Conservation (phyloP, 306 rosid species). For the Lathyrus aphaca region DNA sequence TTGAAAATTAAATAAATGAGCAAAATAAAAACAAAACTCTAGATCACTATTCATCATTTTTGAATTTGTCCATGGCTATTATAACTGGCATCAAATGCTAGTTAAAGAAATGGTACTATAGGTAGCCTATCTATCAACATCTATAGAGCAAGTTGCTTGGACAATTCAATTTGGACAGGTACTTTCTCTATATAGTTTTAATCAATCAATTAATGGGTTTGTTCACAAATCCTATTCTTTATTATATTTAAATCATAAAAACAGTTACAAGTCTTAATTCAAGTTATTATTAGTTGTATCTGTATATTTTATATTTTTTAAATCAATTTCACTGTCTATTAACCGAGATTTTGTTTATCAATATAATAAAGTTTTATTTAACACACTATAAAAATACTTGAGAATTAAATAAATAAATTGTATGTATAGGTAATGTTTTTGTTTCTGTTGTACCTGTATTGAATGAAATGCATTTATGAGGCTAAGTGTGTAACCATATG, state of each 20-base stretch:
- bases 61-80: background rate
- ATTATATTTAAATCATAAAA: background rate
- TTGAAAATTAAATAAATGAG: no score
- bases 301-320: background rate
- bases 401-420: background rate
- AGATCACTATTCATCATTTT: no score
- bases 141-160: slow-evolving; percentile 4
- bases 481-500: background rate
- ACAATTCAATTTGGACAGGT: background rate
- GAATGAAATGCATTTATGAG: background rate
- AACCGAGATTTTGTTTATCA: no score
- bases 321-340: no score
- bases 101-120: background rate
- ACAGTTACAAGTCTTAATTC: background rate
- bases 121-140: background rate
- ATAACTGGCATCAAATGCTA: background rate
- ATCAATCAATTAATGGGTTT: background rate
- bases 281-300: background rate
- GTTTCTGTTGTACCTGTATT: background rate
- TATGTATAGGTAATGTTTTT: background rate
- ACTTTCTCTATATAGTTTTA: background rate
- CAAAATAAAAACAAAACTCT: no score
- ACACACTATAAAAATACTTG: no score
- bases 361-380: no score
- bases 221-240: background rate